Evolutionary conservation across 768 basidiomycete species (phyloP).

Genomic region (Postia placenta): DNA sequence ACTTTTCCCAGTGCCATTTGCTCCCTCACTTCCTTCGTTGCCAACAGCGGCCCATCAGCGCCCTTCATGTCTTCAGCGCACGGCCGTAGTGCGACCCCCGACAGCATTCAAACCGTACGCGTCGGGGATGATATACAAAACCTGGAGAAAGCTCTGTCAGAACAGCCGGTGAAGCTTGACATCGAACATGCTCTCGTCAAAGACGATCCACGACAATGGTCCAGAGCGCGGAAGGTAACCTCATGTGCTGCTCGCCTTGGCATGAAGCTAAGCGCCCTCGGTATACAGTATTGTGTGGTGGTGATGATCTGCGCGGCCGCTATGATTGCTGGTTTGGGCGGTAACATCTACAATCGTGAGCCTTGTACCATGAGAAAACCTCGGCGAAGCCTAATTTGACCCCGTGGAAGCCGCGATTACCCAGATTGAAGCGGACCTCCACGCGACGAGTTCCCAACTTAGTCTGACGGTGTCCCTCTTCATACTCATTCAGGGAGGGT

Average conservation of each 20-base stretch:
- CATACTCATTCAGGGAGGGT: constrained; percentile 61
- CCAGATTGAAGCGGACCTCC: constrained; percentile 52
- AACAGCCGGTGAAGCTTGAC: constrained; percentile 8
- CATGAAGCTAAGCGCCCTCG: background rate
- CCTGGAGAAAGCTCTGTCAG: background rate
- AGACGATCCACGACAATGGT: constrained; percentile 23
- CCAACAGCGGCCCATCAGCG: too few species aligned
- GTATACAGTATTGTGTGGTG: constrained; percentile 30
- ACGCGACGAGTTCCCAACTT: constrained; percentile 55
- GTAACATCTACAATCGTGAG: constrained; percentile 63
- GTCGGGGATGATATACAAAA: background rate
- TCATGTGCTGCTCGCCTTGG: background rate
- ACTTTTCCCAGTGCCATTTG: too few species aligned
- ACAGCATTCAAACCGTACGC: background rate
- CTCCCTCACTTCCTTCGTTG: too few species aligned
- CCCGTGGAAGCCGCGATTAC: constrained; percentile 50
- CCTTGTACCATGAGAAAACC: constrained; percentile 3
- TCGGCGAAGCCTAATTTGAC: background rate
- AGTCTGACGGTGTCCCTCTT: constrained; percentile 65
- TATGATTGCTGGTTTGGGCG: constrained; percentile 51
- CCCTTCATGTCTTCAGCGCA: background rate
- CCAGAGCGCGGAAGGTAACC: constrained; percentile 20
- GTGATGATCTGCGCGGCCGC: constrained; percentile 44
- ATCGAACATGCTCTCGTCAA: constrained; percentile 22
- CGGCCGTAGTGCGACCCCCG: background rate